Base-by-base conservation (phyloP, 2,329 filamentous ascomycete species). In the Colletotrichum sp. region DNA sequence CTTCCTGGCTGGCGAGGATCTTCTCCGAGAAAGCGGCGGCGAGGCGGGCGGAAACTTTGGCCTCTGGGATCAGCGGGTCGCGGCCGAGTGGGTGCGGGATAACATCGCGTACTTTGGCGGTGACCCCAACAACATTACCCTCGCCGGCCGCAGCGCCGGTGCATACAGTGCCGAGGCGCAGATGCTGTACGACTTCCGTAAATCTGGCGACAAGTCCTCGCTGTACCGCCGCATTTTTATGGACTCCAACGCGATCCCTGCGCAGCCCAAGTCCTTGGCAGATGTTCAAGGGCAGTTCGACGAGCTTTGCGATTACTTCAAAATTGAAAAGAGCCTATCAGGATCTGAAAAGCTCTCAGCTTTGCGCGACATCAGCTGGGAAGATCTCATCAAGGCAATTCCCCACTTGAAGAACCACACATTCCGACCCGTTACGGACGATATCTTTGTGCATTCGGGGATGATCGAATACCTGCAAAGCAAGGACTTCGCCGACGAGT, bases 41-140 rank as follows among this genome's bases (percentile, higher is more conserved):
- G 26, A 70, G 18, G 60, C 79, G 57, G 24, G 71, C 59, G 16
- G 78, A 79, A 81, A 84, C 83, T 5, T 87, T 85, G 88, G 87
- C 2, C 79, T 90, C 2, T 83, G 85, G 6, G 89, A 92, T 78
- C 89, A 91, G 78, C 86, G 89, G 1, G 77, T 83, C 2, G 88
- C 88, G 0, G 81, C 90, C 0, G 86, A 90, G 78, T 90, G 89
- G 89, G 78, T 89, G 0, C 83, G 83, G 7, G 82, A 86, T 43
- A 90, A 90, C 77, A 86, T 89, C 60, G 81, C 79, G 12, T 78
- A 77, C 3, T 90, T 90, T 77, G 87, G 88, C 60, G 89, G 89
- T 36, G 85, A 88, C 71, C 78, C 83, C 4, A 60, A 75, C 10
- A 80, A 81, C 10, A 87, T 89, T 71, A 83, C 83, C 1, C 81